Base-by-base conservation (phyloP, 148 eudicot genomes). In the Rhododendron griersonianum region DNA sequence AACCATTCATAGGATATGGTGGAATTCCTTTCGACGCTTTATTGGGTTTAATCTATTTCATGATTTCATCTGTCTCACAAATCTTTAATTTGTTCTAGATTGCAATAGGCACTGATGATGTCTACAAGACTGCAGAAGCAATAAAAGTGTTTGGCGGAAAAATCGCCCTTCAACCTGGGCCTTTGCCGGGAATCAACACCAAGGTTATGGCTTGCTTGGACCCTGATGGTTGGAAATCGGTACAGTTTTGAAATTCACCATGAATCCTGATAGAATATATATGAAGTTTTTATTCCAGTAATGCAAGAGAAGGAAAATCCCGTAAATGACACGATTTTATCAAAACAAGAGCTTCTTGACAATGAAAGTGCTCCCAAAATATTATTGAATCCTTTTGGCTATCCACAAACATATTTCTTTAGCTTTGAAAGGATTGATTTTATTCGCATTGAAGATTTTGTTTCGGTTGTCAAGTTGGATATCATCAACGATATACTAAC, bases 211-310 rank as follows among this genome's bases (percentile, higher is more conserved):
- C 94, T 45, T 95, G 96, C 92, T 85, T 95, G 85, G 97, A 94
- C 87, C 97, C 97, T 85, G 97, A 95, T 94, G 97, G 95, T 47
- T 94, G 96, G 97, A 95, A 95, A 85, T 85, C 95, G 86, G 97
- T 93, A 92, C 11, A 81, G 69, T 77, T 84, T 59, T 15, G 14
- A 59, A 59, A 59, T 7, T 81, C 63, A 83, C 19, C 33, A 1
- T 50, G 33, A 23, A 37, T 30, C 11, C 19, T 74, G 11, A 23
- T 69, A 35, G 15, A 30, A 82, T 67, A 65, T 25, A 9, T 45
- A 83, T 83, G 19, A 83, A 45, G 45, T 25, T 30, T 83, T 48
- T 39, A 5, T 5, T n/a, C 78, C 50, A 59, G 65, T 59, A 59
- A 59, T 59, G 7, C 7, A 59, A 19, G 65, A 59, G 65, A 59